A percentile compares a stretch with the other conserved stretches of the same genome.
phyloP scores from a whole-genome alignment of 768 basidiomycete species.

The Mycena indigotica region DNA sequence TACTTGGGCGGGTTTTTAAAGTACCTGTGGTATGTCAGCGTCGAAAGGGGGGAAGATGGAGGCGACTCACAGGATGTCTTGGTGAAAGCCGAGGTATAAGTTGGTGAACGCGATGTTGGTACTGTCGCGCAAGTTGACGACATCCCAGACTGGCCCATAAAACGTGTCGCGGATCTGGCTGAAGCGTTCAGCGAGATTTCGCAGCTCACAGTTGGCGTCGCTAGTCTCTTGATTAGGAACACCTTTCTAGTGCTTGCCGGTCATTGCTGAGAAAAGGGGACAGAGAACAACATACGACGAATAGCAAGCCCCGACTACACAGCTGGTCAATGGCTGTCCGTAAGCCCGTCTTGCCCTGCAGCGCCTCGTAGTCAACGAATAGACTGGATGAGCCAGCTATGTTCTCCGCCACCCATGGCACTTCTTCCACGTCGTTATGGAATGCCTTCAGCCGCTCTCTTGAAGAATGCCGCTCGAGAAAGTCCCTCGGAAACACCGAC shows the following conservation, averaged over 20 bases:
- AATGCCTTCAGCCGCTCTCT: conserved; percentile 38
- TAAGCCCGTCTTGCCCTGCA: conserved; percentile 49
- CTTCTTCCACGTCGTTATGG: conserved; percentile 43
- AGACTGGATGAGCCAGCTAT: conserved; percentile 44
- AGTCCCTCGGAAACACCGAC: conserved; percentile 53
- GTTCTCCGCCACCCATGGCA: conserved; percentile 48
- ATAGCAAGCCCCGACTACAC: conserved; percentile 68
- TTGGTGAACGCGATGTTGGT: conserved; percentile 96
- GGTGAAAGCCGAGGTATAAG: conserved; percentile 83
- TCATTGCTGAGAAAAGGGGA: too few species aligned
- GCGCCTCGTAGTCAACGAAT: conserved; percentile 56
- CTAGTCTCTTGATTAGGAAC: conserved; percentile 68
- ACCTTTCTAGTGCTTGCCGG: conserved; percentile 33
- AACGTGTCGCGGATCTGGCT: conserved; percentile 84
- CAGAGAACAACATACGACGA: conserved; percentile 55
- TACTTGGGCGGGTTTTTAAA: conserved; percentile 90
- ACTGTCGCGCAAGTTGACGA: conserved; percentile 71
- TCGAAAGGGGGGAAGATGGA: not conserved
- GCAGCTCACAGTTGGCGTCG: conserved; percentile 65
- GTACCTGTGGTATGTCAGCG: conserved; percentile 54
- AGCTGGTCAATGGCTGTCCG: conserved; percentile 69
- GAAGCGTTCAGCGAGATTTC: conserved; percentile 64
- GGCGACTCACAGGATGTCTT: conserved; percentile 85
- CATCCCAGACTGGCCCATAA: conserved; percentile 90
- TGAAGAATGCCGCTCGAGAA: conserved; percentile 53